Conservation (phyloP, 2,329 filamentous ascomycete species). For the Penicillium sp. region DNA sequence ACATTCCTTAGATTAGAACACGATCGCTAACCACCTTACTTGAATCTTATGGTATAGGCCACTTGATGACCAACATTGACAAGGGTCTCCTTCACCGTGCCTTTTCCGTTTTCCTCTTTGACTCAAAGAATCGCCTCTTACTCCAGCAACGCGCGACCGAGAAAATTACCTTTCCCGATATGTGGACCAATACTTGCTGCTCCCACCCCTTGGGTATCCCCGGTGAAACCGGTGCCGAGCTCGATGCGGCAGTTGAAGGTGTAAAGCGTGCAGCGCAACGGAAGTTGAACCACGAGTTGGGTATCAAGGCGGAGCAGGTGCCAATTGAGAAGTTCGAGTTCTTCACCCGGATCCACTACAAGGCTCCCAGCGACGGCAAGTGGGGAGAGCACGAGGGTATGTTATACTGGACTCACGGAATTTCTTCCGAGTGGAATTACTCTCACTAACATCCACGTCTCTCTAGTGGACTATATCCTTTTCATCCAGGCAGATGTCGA, state of each 20-base stretch:
- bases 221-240: constrained; percentile 81
- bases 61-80: constrained; percentile 98
- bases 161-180: constrained; percentile 98
- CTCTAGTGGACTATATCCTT: constrained; percentile 87
- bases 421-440: neutral
- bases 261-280: constrained; percentile 90
- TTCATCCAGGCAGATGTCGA: constrained; percentile 96
- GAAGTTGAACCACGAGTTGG: constrained; percentile 92
- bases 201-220: constrained; percentile 93
- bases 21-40: constrained; percentile 15
- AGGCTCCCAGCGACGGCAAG: constrained; percentile 92
- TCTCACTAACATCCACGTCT: neutral
- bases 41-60: constrained; percentile 66
- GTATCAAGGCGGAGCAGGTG: constrained; percentile 86
- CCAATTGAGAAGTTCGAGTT: constrained; percentile 91
- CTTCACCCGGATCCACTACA: constrained; percentile 96
- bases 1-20: neutral
- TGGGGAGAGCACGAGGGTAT: constrained; percentile 99
- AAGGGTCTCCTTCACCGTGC: constrained; percentile 94
- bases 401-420: constrained; percentile 34
- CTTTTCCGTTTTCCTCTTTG: constrained; percentile 97
- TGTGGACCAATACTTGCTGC: constrained; percentile 99
- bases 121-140: constrained; percentile 86
- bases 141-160: constrained; percentile 93
- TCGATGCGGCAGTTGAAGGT: constrained; percentile 78